Conservation (phyloP, 345 rosid genomes). For the Capsella bursapastoris region DNA sequence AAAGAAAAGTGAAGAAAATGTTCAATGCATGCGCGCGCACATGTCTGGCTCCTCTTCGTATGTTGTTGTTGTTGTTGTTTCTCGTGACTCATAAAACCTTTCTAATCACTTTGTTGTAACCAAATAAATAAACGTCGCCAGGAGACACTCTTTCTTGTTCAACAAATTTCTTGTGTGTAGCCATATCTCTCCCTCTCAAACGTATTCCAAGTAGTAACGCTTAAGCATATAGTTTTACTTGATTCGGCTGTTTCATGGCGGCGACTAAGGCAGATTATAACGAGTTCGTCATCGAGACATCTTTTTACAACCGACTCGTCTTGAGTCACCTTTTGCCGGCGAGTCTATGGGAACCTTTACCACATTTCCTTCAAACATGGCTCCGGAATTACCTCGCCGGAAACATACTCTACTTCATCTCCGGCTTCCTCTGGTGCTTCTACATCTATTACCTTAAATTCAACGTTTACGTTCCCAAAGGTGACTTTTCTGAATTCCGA, state of each 20-base stretch:
- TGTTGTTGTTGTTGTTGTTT: not conserved
- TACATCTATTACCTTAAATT: constrained; percentile 72
- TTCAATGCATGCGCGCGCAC: not conserved
- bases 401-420: constrained; percentile 60
- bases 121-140: too few species aligned
- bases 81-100: too few species aligned
- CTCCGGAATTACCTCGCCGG: constrained; percentile 77
- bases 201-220: not conserved
- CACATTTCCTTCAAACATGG: constrained; percentile 77
- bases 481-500: constrained; percentile 27
- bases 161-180: too few species aligned
- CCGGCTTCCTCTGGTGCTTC: constrained; percentile 78
- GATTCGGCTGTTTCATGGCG: not conserved
- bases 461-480: constrained; percentile 72
- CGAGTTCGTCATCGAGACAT: constrained; percentile 54
- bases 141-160: too few species aligned
- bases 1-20: constrained; percentile 15
- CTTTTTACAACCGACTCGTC: constrained; percentile 63
- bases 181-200: too few species aligned
- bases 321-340: constrained; percentile 59
- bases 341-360: constrained; percentile 62
- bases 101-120: too few species aligned
- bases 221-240: not conserved
- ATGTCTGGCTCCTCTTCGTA: not conserved
- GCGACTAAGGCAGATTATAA: not conserved